Base-by-base conservation (phyloP, 441 rosid species). In the Theobroma grandiflorum region DNA sequence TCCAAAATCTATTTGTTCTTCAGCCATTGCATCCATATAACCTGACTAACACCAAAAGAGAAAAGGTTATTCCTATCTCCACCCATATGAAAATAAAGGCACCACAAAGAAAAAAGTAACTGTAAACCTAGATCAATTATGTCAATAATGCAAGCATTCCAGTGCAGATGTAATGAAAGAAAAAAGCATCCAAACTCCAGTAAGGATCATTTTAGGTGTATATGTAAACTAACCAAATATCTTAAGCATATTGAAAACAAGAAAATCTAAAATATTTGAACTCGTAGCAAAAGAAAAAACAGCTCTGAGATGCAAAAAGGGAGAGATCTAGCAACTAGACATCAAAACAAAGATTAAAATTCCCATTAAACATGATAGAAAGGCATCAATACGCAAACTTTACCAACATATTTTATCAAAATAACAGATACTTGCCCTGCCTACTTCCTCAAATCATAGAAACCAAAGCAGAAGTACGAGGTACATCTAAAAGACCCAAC, bases 1-100 rank as follows among this genome's bases (percentile, higher is more conserved):
- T 75, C 70, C 78, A 26, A 61, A 75, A 49, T 76, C 79, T 76
- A 76, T 76, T 62, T 76, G 79, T 12, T 76, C 72, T 49, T 76
- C 72, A 50, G 79, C 62, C 62, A 76, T 76, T 26, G 47, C 69
- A 50, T 53, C 33, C 71, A 76, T 37, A 16, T 50, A 76, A 64
- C 7, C 61, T n/a, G 62, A 42, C 47, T 26, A 61, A n/a, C 31
- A 40, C 9, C 37, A 58, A 20, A 58, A 74, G 50, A 20, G 49
- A 47, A 47, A 35, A 62, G 31, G 14, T 42, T 18, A 45, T 43
- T 20, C 66, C 20, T 15, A 58, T 6, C 35, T 33, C 47, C 31
- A 43, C 50, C 33, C 14, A 20, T 31, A 61, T 59, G 16, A 75
- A 59, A 45, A 42, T 31, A 18, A 52, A 72, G n/a, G 22, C 75